Evolutionary conservation across 2,329 filamentous ascomycete genomes (phyloP).

Genomic region (Dactylellina parvicollis): DNA sequence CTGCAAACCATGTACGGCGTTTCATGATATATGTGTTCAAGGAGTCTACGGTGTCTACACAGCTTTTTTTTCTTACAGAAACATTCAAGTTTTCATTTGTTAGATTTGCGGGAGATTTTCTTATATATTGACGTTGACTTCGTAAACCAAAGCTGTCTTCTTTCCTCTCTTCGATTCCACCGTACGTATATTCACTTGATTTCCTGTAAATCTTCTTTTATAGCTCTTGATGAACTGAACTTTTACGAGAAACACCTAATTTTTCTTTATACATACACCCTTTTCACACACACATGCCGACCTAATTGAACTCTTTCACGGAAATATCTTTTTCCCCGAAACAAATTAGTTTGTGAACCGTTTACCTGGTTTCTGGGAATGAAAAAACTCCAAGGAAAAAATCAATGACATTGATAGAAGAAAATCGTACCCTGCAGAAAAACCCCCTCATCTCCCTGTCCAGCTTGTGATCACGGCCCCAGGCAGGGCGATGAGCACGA

Average conservation of each 20-base stretch:
- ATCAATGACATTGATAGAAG: neutral
- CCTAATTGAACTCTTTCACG: conserved; percentile 14
- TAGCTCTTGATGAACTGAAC: neutral
- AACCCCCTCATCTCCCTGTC: neutral
- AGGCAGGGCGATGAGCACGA: conserved; percentile 27
- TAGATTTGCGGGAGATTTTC: conserved; percentile 34
- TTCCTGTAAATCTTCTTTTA: neutral
- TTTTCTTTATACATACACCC: neutral
- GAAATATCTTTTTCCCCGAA: conserved; percentile 45
- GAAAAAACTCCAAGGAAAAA: too few species aligned
- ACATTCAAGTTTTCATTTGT: conserved; percentile 21
- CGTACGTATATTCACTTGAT: neutral
- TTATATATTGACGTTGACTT: neutral
- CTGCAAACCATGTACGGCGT: conserved; percentile 32
- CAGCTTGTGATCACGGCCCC: conserved; percentile 47
- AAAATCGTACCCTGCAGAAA: neutral
- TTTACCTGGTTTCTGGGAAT: conserved; percentile 42
- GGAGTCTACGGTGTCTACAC: conserved; percentile 28
- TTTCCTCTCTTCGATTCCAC: conserved; percentile 7
- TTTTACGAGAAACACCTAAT: neutral
- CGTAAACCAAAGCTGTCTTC: neutral
- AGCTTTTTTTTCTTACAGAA: conserved; percentile 25
- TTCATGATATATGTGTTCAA: conserved; percentile 32
- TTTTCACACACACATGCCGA: neutral
- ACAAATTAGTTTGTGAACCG: neutral